These are phyloP conservation scores for Trebouxia sp. DNA, from an alignment of 139 green algal species.

Conservation along the genomic window DNA sequence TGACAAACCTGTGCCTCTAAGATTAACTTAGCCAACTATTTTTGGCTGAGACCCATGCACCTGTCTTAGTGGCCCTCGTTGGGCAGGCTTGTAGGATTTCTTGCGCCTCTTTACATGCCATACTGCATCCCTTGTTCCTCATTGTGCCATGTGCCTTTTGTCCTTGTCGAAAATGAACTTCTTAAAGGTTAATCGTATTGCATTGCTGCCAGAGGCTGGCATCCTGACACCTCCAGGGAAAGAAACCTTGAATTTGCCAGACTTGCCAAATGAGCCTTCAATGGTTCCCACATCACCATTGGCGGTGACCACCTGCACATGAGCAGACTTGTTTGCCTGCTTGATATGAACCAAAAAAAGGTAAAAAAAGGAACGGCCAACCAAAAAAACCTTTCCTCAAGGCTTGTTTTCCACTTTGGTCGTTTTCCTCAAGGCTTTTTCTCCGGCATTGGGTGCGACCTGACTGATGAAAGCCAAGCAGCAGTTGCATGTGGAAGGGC, in stretches of 20 bases:
- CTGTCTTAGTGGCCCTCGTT: too few relatives aligned
- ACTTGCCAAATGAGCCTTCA: constrained; percentile 82
- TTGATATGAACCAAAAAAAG: background rate
- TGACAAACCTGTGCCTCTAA: too few relatives aligned
- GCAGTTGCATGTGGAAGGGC: too few relatives aligned
- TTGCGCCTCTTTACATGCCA: too few relatives aligned
- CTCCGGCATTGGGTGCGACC: too few relatives aligned
- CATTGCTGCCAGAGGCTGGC: constrained; percentile 23
- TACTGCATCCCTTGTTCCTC: background rate
- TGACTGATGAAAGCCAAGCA: too few relatives aligned
- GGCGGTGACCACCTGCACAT: constrained; percentile 52
- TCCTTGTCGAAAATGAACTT: constrained; percentile 65
- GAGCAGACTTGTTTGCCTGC: too few relatives aligned
- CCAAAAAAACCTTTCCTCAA: too few relatives aligned
- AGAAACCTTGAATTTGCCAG: constrained; percentile 81
- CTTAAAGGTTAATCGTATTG: constrained; percentile 70
- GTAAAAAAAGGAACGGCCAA: background rate
- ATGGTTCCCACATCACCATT: constrained; percentile 63
- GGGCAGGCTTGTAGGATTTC: background rate
- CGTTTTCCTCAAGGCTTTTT: background rate
- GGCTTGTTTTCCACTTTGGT: too few relatives aligned
- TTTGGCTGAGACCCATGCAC: too few relatives aligned
- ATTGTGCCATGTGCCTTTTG: constrained; percentile 56
- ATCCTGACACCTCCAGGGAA: constrained; percentile 46
- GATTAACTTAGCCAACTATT: too few relatives aligned